Percentiles rank a stretch among this genome's conserved stretches.
These are phyloP conservation scores for Cornus suecica DNA, from an alignment of 148 eudicot species.

Conservation along the genomic window DNA sequence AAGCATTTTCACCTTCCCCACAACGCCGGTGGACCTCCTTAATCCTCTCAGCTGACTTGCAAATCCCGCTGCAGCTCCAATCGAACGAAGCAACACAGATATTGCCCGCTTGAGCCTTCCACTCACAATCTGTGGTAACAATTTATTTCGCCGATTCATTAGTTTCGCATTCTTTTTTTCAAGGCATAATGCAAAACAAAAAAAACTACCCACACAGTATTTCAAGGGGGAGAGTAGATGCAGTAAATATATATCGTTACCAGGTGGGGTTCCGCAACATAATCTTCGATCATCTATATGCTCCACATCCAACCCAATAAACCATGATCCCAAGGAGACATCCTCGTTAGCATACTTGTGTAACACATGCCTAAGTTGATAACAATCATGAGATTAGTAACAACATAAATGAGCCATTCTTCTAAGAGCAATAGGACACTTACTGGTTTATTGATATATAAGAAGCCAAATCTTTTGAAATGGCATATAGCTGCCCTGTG, in stretches of 20 bases:
- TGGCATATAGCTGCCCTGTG: conserved; percentile 67
- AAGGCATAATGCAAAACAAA: no score
- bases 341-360: conserved; percentile 57
- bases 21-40: conserved; percentile 47
- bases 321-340: conserved; percentile 55
- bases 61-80: conserved; percentile 48
- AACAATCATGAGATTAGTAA: not conserved
- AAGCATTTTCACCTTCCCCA: conserved; percentile 40
- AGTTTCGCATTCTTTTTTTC: not conserved
- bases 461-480: conserved; percentile 63
- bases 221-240: not conserved
- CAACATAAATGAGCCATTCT: not conserved
- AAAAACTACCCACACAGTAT: not conserved
- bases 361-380: conserved; percentile 37
- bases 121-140: conserved; percentile 37
- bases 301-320: conserved; percentile 50
- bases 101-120: conserved; percentile 55
- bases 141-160: conserved; percentile 4
- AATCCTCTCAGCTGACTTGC: conserved; percentile 44
- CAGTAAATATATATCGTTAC: conserved; percentile 18
- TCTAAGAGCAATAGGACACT: conserved; percentile 14
- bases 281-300: conserved; percentile 52
- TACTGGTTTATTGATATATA: conserved; percentile 58
- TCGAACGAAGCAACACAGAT: conserved; percentile 47
- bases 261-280: conserved; percentile 52